Conservation (phyloP, 805 yeast species). For the Alloascoidea africana region DNA sequence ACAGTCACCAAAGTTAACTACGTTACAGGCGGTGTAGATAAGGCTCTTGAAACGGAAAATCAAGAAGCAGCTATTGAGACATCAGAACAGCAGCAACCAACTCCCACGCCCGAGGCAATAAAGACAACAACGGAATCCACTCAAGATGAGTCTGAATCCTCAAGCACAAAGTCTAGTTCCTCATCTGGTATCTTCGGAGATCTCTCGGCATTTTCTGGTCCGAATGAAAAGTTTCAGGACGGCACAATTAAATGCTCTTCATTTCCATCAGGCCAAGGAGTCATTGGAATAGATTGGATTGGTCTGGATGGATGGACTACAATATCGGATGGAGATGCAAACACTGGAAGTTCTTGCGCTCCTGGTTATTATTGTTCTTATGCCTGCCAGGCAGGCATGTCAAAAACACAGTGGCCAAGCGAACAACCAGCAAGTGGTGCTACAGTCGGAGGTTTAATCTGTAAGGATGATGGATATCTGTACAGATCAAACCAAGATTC, state of each 20-base stretch:
- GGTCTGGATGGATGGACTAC: slow-evolving; percentile 37
- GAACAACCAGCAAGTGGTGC: slow-evolving; percentile 53
- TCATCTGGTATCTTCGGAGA: slow-evolving; percentile 31
- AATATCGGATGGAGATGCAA: slow-evolving; percentile 25
- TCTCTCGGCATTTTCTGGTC: slow-evolving; percentile 37
- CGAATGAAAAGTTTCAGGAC: slow-evolving; percentile 51
- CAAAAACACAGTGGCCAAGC: slow-evolving; percentile 69
- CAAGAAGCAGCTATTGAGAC: too few relatives aligned
- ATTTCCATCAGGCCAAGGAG: slow-evolving; percentile 69
- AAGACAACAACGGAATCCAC: slow-evolving; percentile 11
- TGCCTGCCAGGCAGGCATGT: slow-evolving; percentile 70
- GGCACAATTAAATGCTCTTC: slow-evolving; percentile 52
- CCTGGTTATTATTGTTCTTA: slow-evolving; percentile 65
- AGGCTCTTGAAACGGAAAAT: too few relatives aligned
- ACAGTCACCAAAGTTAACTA: too few relatives aligned
- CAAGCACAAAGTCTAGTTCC: slow-evolving; percentile 19
- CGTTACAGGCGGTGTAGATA: too few relatives aligned
- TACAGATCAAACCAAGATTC: slow-evolving; percentile 39
- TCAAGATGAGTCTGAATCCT: slow-evolving; percentile 16
- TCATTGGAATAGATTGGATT: slow-evolving; percentile 41
- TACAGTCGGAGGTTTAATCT: slow-evolving; percentile 56
- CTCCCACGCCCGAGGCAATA: slow-evolving; percentile 16
- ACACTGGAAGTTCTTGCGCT: slow-evolving; percentile 38
- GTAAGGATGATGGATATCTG: slow-evolving; percentile 44
- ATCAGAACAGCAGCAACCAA: too few relatives aligned